phyloP scores from a whole-genome alignment of 768 basidiomycete species.

The Tremella fuciformis region DNA sequence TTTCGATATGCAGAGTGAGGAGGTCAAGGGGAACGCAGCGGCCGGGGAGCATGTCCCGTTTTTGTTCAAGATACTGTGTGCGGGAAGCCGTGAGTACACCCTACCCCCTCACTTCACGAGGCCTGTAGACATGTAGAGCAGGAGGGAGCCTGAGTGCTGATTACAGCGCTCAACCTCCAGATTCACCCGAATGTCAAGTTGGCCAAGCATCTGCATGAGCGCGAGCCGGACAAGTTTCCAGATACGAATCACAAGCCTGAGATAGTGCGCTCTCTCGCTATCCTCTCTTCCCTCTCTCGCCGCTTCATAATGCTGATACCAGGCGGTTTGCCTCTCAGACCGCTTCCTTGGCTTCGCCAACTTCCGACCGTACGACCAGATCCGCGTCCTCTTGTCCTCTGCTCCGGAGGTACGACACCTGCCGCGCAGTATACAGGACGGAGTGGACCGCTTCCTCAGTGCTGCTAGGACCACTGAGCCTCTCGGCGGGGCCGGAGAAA shows the following conservation, averaged over 20 bases:
- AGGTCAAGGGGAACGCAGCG: not conserved
- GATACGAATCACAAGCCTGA: conserved; percentile 50
- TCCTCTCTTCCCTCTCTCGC: no score
- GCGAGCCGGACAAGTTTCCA: conserved; percentile 42
- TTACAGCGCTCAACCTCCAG: conserved; percentile 43
- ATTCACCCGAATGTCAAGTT: conserved; percentile 47
- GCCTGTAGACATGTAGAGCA: no score
- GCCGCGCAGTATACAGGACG: conserved; percentile 57
- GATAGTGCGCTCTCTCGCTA: conserved; percentile 45
- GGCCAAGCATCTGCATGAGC: conserved; percentile 37
- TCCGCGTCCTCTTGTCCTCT: conserved; percentile 61
- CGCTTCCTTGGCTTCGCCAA: conserved; percentile 81
- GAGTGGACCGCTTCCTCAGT: conserved; percentile 58
- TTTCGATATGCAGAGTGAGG: conserved; percentile 2
- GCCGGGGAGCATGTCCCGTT: conserved; percentile 39
- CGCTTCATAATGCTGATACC: no score
- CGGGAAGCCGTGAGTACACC: no score
- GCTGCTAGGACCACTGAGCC: conserved; percentile 28
- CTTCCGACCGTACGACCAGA: conserved; percentile 72
- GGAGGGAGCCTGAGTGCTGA: not conserved
- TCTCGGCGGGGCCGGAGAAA: conserved; percentile 58
- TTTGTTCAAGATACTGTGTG: conserved; percentile 41
- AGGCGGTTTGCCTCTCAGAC: conserved; percentile 73
- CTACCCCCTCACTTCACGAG: no score
- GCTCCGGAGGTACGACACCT: conserved; percentile 74